Conservation (phyloP, 164 flowering plant genomes). For the Dillenia turbinata region DNA sequence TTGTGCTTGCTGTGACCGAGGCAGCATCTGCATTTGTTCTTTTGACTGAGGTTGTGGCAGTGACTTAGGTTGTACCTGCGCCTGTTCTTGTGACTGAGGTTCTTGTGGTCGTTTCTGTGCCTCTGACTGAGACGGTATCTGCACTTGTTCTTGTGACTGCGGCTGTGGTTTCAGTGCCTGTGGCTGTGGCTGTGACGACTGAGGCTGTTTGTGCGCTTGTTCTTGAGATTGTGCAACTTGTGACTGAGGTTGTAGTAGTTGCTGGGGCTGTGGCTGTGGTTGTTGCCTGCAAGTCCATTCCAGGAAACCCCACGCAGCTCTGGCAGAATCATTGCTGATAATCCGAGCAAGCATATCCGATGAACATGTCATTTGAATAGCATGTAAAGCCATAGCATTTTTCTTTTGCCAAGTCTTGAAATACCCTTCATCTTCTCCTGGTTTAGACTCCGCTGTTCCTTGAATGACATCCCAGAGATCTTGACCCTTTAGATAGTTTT, state of each 20-base stretch:
- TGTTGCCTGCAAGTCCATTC: neutral
- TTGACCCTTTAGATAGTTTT: constrained; percentile 8
- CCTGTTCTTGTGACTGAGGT: too few relatives aligned
- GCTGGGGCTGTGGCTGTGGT: too few relatives aligned
- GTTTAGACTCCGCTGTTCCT: constrained; percentile 7
- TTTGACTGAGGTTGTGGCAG: too few relatives aligned
- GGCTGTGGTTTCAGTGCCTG: too few relatives aligned
- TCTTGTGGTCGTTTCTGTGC: too few relatives aligned
- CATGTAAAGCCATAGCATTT: constrained; percentile 3
- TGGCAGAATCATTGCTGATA: neutral
- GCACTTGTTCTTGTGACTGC: too few relatives aligned
- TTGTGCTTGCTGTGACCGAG: too few relatives aligned
- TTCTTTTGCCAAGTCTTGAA: neutral
- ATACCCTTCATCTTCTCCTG: neutral
- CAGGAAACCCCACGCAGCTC: neutral
- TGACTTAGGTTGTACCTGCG: too few relatives aligned
- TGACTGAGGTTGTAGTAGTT: too few relatives aligned
- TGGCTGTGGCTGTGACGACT: neutral
- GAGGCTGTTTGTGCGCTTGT: neutral
- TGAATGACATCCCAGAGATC: constrained; percentile 15
- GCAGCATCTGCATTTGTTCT: too few relatives aligned
- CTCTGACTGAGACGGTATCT: too few relatives aligned
- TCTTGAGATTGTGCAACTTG: neutral
- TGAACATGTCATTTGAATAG: neutral
- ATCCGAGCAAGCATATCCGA: neutral